A percentile compares a stretch with the other conserved stretches of the same genome.
Evolutionary conservation across 306 rosid species (phyloP).

Genomic region (Trichosanthes truncata): DNA sequence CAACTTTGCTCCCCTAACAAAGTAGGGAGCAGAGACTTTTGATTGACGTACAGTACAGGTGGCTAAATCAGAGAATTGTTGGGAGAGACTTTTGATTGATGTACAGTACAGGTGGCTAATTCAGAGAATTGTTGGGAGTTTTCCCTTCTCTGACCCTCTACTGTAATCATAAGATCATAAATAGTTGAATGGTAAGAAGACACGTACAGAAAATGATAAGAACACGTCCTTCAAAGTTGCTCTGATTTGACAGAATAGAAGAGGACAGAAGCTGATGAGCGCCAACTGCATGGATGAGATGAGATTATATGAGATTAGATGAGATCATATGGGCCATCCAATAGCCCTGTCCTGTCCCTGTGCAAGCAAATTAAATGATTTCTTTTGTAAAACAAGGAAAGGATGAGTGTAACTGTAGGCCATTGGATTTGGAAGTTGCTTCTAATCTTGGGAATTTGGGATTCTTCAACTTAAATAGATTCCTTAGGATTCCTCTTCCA

Average conservation of each 20-base stretch:
- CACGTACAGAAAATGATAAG: slow-evolving; percentile 6
- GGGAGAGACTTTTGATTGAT: too few relatives aligned
- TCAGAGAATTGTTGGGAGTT: background rate
- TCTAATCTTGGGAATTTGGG: slow-evolving; percentile 7
- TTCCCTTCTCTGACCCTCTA: background rate
- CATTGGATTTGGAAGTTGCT: background rate
- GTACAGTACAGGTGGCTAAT: too few relatives aligned
- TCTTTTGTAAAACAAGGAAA: background rate
- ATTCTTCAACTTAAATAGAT: background rate
- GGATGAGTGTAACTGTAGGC: background rate
- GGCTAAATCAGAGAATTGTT: background rate
- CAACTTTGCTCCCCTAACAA: background rate
- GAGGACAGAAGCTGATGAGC: background rate
- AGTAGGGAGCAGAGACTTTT: background rate
- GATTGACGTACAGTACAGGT: background rate
- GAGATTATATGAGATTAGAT: background rate
- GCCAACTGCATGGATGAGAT: slow-evolving; percentile 10
- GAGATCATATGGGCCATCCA: background rate
- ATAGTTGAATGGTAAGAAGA: background rate
- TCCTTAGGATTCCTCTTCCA: background rate
- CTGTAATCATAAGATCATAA: background rate
- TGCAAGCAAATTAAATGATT: background rate
- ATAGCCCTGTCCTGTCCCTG: background rate
- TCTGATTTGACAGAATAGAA: background rate
- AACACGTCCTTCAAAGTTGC: background rate